Conservation (phyloP, 2,329 filamentous ascomycete genomes). For the Helminthosporium solani region DNA sequence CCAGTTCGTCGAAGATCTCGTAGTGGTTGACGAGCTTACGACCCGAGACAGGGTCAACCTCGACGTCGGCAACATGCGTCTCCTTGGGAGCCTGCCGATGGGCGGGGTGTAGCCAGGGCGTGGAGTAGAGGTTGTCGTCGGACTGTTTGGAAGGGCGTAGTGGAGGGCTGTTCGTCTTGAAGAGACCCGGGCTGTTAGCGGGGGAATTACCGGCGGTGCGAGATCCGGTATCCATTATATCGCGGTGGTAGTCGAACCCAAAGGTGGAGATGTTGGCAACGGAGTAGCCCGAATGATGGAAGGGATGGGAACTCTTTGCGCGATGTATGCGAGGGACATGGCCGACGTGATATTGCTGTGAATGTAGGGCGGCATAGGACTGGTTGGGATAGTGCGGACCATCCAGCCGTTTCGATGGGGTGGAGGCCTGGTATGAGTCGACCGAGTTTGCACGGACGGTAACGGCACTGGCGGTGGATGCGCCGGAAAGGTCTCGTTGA, state of each 20-base stretch:
- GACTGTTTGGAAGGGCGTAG: constrained; percentile 31
- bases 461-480: constrained; percentile 45
- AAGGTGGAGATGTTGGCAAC: constrained; percentile 46
- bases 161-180: constrained; percentile 41
- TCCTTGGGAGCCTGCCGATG: constrained; percentile 54
- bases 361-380: constrained; percentile 51
- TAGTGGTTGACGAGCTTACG: constrained; percentile 98
- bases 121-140: constrained; percentile 48
- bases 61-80: constrained; percentile 88
- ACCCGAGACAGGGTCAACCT: constrained; percentile 83
- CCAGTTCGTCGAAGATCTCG: constrained; percentile 94
- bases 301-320: constrained; percentile 46
- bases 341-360: constrained; percentile 46
- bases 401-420: constrained; percentile 23
- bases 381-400: constrained; percentile 51
- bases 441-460: constrained; percentile 42
- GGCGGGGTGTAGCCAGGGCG: constrained; percentile 52
- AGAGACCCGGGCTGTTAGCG: constrained; percentile 50
- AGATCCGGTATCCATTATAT: constrained; percentile 41
- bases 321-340: constrained; percentile 42
- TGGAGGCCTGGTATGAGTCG: constrained; percentile 22
- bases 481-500: constrained; percentile 44
- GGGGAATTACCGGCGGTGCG: constrained; percentile 50
- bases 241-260: constrained; percentile 33
- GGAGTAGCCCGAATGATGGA: constrained; percentile 41